These are phyloP conservation scores for Pseudohalonectria lignicola DNA, from an alignment of 2,329 filamentous ascomycete genomes.

Conservation along the genomic window DNA sequence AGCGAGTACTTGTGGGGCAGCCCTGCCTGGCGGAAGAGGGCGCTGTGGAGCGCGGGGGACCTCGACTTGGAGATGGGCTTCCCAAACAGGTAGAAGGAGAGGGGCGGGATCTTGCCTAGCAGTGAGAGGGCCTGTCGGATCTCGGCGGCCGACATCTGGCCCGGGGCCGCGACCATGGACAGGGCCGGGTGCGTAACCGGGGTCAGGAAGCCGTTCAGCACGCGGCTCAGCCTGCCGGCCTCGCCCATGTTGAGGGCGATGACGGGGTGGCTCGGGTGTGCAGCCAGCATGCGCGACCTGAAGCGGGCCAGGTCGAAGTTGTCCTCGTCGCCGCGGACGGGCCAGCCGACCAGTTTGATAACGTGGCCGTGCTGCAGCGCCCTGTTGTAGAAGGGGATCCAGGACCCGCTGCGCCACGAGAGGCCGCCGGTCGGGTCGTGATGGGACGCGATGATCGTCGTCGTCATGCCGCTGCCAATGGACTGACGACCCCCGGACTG, in stretches of 20 bases:
- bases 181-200: slow-evolving; percentile 83
- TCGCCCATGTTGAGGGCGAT: slow-evolving; percentile 96
- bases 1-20: slow-evolving; percentile 74
- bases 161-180: slow-evolving; percentile 89
- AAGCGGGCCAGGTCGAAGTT: slow-evolving; percentile 81
- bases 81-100: slow-evolving; percentile 80
- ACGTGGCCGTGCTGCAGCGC: slow-evolving; percentile 85
- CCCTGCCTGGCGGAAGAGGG: slow-evolving; percentile 64
- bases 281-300: slow-evolving; percentile 60
- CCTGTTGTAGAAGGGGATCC: slow-evolving; percentile 82
- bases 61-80: slow-evolving; percentile 72
- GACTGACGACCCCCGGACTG: too few species aligned
- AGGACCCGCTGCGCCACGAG: slow-evolving; percentile 87
- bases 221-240: slow-evolving; percentile 75
- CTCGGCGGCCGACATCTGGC: slow-evolving; percentile 82
- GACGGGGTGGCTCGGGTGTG: slow-evolving; percentile 63
- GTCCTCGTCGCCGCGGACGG: slow-evolving; percentile 64
- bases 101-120: slow-evolving; percentile 65
- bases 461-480: neutral
- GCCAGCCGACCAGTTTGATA: slow-evolving; percentile 86
- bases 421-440: slow-evolving; percentile 73
- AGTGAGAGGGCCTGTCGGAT: slow-evolving; percentile 71
- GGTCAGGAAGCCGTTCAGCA: slow-evolving; percentile 87
- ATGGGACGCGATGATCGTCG: slow-evolving; percentile 83
- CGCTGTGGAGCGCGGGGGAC: slow-evolving; percentile 84